Evolutionary conservation across 2,329 filamentous ascomycete species (phyloP).

Genomic region (Fusarium beomiforme): DNA sequence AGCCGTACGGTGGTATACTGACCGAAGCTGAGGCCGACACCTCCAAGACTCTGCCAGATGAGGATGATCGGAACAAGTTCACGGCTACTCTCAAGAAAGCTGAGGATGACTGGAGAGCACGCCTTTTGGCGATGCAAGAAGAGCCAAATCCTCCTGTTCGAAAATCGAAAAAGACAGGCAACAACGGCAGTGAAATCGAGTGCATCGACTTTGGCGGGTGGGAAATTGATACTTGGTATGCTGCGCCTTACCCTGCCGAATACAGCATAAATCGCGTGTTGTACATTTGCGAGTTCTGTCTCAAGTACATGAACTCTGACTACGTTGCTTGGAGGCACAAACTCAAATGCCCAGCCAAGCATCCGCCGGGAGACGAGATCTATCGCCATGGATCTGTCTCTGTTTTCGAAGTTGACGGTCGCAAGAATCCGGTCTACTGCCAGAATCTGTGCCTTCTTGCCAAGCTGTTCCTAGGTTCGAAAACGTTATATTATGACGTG

Average conservation of each 20-base stretch:
- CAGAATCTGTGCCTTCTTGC: slow-evolving; percentile 96
- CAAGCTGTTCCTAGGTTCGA: slow-evolving; percentile 97
- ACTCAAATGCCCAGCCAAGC: slow-evolving; percentile 94
- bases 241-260: slow-evolving; percentile 96
- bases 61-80: slow-evolving; percentile 85
- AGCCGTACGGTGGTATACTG: slow-evolving; percentile 94
- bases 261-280: slow-evolving; percentile 96
- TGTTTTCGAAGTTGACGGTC: slow-evolving; percentile 97
- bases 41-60: slow-evolving; percentile 82
- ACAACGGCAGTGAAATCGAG: slow-evolving; percentile 94
- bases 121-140: slow-evolving; percentile 67
- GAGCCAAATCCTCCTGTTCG: slow-evolving; percentile 70
- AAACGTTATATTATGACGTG: slow-evolving; percentile 97
- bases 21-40: slow-evolving; percentile 92
- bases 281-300: slow-evolving; percentile 99
- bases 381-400: slow-evolving; percentile 91
- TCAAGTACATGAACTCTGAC: slow-evolving; percentile 99
- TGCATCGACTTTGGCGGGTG: slow-evolving; percentile 98
- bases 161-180: slow-evolving; percentile 79
- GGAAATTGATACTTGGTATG: slow-evolving; percentile 99
- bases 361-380: slow-evolving; percentile 97
- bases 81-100: slow-evolving; percentile 90
- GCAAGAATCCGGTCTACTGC: slow-evolving; percentile 98
- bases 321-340: slow-evolving; percentile 99
- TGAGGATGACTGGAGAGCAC: slow-evolving; percentile 89